These are phyloP conservation scores for Cryptococcus maquisensis DNA, from an alignment of 1,284 basidiomycete genomes.

Conservation along the genomic window DNA sequence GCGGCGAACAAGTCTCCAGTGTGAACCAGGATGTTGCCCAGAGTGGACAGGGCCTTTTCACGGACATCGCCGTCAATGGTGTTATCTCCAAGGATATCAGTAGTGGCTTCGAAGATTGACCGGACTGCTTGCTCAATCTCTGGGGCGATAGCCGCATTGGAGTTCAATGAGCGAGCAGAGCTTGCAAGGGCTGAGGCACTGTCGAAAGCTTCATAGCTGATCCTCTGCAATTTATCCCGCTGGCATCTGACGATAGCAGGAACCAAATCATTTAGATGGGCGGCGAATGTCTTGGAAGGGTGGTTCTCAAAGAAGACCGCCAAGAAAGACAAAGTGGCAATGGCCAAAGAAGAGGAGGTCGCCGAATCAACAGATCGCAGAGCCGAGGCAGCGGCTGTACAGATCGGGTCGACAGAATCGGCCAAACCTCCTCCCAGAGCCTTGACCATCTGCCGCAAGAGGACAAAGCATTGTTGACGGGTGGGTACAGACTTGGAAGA, in stretches of 20 bases:
- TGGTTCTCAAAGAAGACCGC: conserved; percentile 77
- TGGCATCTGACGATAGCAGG: conserved; percentile 70
- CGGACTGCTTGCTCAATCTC: conserved; percentile 55
- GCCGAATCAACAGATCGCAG: conserved; percentile 57
- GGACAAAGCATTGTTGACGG: conserved; percentile 76
- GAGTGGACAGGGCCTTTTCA: conserved; percentile 70
- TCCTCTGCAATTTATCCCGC: conserved; percentile 51
- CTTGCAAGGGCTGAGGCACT: conserved; percentile 52
- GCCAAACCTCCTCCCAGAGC: conserved; percentile 82
- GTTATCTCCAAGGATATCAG: conserved; percentile 65
- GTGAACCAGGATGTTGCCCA: conserved; percentile 80
- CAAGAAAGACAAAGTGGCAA: conserved; percentile 79
- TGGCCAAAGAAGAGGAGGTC: conserved; percentile 66
- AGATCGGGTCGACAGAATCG: conserved; percentile 58
- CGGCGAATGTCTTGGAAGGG: conserved; percentile 60
- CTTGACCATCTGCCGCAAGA: conserved; percentile 69
- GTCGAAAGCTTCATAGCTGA: conserved; percentile 68
- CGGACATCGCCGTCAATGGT: conserved; percentile 91
- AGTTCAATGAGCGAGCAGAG: conserved; percentile 44
- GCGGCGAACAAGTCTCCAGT: conserved; percentile 63
- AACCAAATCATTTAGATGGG: conserved; percentile 62
- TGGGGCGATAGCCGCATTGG: conserved; percentile 32
- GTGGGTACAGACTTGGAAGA: conserved; percentile 78
- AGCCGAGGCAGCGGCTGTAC: conserved; percentile 36
- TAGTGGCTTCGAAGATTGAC: conserved; percentile 67